phyloP scores from a whole-genome alignment of 805 yeast species.

The Candida oleophila region DNA sequence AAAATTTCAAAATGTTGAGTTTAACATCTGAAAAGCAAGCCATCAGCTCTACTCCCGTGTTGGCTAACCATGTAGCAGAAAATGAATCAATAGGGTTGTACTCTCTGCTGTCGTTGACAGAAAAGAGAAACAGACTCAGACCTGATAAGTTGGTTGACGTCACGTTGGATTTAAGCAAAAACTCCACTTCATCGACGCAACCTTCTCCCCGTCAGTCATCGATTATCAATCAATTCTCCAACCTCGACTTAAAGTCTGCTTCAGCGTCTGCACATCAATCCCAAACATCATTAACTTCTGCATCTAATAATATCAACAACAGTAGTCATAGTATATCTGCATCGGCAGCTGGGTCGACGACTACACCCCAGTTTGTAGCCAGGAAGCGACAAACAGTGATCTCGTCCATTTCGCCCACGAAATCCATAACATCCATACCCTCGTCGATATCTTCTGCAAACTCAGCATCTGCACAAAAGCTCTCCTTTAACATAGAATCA shows the following conservation, averaged over 20 bases:
- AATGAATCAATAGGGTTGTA: constrained; percentile 4
- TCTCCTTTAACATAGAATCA: constrained; percentile 7
- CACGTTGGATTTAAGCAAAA: constrained; percentile 3
- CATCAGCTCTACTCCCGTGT: background rate
- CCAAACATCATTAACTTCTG: too few relatives aligned
- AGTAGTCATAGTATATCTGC: constrained; percentile 1
- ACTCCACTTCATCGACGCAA: background rate
- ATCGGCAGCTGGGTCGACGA: constrained; percentile 1
- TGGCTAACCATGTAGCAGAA: constrained; percentile 4
- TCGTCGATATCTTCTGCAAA: constrained; percentile 21
- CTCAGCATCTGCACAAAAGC: constrained; percentile 12
- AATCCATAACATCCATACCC: constrained; percentile 24
- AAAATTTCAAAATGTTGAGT: constrained; percentile 39
- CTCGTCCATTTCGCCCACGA: constrained; percentile 42
- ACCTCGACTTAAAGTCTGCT: constrained; percentile 16
- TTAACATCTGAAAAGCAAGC: constrained; percentile 12
- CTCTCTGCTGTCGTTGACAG: constrained; percentile 1
- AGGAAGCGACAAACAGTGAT: constrained; percentile 42
- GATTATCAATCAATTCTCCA: constrained; percentile 27
- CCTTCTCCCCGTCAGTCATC: background rate
- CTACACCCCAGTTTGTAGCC: constrained; percentile 5
- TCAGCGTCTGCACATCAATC: background rate
- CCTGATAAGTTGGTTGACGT: constrained; percentile 3
- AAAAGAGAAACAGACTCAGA: constrained; percentile 2
- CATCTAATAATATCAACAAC: constrained; percentile 1